Conservation (phyloP, 2,329 filamentous ascomycete species). For the Talaromyces atroroseus region DNA sequence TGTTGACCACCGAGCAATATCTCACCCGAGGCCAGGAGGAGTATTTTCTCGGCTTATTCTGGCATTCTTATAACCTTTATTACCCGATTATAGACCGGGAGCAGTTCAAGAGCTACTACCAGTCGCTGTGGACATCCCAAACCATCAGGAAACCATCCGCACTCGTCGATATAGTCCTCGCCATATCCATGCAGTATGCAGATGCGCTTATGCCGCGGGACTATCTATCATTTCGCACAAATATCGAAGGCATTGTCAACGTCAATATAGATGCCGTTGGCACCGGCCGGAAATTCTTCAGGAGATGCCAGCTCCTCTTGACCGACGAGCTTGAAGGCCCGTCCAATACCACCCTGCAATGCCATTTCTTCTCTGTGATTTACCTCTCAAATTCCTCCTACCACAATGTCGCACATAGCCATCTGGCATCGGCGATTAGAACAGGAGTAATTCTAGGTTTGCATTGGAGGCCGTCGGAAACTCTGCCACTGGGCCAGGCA, state of each 20-base stretch:
- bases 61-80: slow-evolving; percentile 3
- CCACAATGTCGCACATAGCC: slow-evolving; percentile 9
- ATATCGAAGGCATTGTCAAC: slow-evolving; percentile 3
- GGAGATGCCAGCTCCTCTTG: slow-evolving; percentile 6
- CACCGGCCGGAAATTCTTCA: slow-evolving; percentile 2
- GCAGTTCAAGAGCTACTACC: slow-evolving; percentile 6
- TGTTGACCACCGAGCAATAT: slow-evolving; percentile 4
- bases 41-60: slow-evolving; percentile 10
- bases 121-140: slow-evolving; percentile 5
- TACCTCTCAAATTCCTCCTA: slow-evolving; percentile 10
- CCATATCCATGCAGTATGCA: slow-evolving; percentile 12
- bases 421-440: slow-evolving; percentile 8
- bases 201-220: slow-evolving; percentile 8
- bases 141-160: slow-evolving; percentile 1
- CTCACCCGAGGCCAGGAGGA: slow-evolving; percentile 7
- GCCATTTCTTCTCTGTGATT: slow-evolving; percentile 11
- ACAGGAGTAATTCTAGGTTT: slow-evolving; percentile 4
- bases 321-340: slow-evolving; percentile 9
- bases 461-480: slow-evolving; percentile 5
- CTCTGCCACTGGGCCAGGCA: background rate
- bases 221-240: background rate
- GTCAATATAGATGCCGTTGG: slow-evolving; percentile 6
- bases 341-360: slow-evolving; percentile 7
- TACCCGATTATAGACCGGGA: slow-evolving; percentile 6
- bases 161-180: slow-evolving; percentile 11